These are phyloP conservation scores for Malus fusca DNA, from an alignment of 306 rosid genomes.

Conservation along the genomic window DNA sequence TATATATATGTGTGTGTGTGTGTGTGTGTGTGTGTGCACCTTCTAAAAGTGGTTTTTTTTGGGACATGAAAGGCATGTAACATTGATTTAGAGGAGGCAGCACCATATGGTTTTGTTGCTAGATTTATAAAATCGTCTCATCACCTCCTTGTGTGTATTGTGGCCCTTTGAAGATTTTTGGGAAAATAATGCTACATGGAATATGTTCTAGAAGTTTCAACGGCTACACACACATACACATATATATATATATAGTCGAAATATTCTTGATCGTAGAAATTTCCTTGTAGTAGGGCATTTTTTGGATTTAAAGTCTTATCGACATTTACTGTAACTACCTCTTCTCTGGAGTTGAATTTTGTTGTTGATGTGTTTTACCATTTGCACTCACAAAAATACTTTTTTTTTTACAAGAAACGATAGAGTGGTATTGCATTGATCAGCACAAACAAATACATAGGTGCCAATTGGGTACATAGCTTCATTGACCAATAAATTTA, in stretches of 20 bases:
- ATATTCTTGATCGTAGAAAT: background rate
- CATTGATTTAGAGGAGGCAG: conserved; percentile 1
- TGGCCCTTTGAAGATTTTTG: background rate
- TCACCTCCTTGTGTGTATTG: background rate
- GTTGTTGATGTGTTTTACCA: no score
- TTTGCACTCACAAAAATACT: no score
- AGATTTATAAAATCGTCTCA: background rate
- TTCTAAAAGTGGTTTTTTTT: background rate
- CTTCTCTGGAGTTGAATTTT: no score
- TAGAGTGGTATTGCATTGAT: no score
- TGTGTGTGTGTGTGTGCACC: no score
- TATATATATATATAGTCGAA: no score
- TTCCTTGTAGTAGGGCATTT: background rate
- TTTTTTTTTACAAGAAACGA: no score
- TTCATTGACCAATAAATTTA: no score
- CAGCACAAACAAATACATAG: no score
- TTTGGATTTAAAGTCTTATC: background rate
- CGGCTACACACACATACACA: no score
- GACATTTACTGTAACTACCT: background rate
- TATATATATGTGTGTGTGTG: no score
- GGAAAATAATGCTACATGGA: background rate
- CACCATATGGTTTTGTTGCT: background rate
- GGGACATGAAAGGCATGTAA: background rate
- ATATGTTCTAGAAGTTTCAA: background rate
- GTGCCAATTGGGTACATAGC: no score